phyloP scores from a whole-genome alignment of 306 rosid species.

The Purshia tridentata region DNA sequence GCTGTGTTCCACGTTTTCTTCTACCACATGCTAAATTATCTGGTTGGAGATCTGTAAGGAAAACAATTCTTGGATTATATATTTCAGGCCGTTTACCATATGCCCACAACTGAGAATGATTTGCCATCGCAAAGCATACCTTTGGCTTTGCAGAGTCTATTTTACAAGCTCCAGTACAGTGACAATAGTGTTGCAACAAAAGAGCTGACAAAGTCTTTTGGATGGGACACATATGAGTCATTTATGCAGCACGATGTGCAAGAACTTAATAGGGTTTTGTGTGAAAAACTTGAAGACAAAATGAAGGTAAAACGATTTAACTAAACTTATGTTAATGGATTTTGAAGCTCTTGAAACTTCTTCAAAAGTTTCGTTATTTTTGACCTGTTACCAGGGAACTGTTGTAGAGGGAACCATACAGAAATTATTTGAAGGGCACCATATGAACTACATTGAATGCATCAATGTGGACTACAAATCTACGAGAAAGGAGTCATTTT shows the following conservation, averaged over 20 bases:
- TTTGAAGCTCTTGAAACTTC: background rate
- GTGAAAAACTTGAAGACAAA: slow-evolving; percentile 90
- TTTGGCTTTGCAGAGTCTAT: slow-evolving; percentile 81
- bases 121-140: slow-evolving; percentile 89
- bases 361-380: background rate
- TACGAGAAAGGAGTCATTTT: slow-evolving; percentile 96
- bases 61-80: slow-evolving; percentile 27
- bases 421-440: slow-evolving; percentile 97
- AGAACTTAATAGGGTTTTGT: slow-evolving; percentile 78
- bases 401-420: slow-evolving; percentile 99
- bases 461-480: slow-evolving; percentile 98
- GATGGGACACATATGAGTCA: slow-evolving; percentile 94
- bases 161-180: slow-evolving; percentile 88
- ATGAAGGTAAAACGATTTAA: slow-evolving; percentile 58
- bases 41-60: slow-evolving; percentile 23
- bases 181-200: slow-evolving; percentile 87
- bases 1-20: slow-evolving; percentile 5
- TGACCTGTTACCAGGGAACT: slow-evolving; percentile 59
- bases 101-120: slow-evolving; percentile 94
- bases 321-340: background rate
- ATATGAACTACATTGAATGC: slow-evolving; percentile 98
- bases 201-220: slow-evolving; percentile 88
- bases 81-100: slow-evolving; percentile 90
- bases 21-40: slow-evolving; percentile 6
- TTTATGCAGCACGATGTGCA: slow-evolving; percentile 97